A percentile compares a stretch with the other conserved stretches of the same genome.
Evolutionary conservation across 306 rosid species (phyloP).

Genomic region (Albizia julibrissin): DNA sequence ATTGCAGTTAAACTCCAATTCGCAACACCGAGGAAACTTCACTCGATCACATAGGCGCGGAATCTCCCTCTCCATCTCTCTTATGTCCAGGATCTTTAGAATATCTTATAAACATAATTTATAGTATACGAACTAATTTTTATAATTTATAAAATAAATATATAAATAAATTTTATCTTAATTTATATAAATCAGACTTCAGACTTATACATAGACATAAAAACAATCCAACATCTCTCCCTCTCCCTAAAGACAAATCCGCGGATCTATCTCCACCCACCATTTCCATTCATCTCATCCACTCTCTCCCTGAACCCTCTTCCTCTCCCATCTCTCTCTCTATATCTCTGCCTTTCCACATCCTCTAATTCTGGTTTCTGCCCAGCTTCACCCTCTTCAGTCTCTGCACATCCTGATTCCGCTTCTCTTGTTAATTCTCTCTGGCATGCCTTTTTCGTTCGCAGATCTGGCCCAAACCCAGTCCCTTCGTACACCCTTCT

Average conservation of each 20-base stretch:
- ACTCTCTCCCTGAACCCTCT: neutral
- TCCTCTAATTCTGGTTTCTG: slow-evolving; percentile 3
- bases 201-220: no score
- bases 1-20: neutral
- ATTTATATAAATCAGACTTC: no score
- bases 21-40: neutral
- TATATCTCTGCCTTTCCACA: slow-evolving; percentile 8
- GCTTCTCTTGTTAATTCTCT: neutral
- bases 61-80: neutral
- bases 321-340: neutral
- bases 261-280: slow-evolving; percentile 54
- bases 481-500: neutral
- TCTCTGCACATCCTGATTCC: neutral
- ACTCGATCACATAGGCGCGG: slow-evolving; percentile 16
- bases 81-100: no score
- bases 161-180: no score
- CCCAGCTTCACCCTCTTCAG: neutral
- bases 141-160: no score
- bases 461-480: slow-evolving; percentile 31
- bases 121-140: no score
- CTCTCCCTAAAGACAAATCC: slow-evolving; percentile 42
- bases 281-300: slow-evolving; percentile 22
- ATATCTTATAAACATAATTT: no score
- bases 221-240: no score
- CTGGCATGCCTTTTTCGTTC: neutral